Percentiles rank a stretch among this genome's conserved stretches.
phyloP scores from a whole-genome alignment of 2,329 filamentous ascomycete species.

The Tolypocladium ophioglossoides region DNA sequence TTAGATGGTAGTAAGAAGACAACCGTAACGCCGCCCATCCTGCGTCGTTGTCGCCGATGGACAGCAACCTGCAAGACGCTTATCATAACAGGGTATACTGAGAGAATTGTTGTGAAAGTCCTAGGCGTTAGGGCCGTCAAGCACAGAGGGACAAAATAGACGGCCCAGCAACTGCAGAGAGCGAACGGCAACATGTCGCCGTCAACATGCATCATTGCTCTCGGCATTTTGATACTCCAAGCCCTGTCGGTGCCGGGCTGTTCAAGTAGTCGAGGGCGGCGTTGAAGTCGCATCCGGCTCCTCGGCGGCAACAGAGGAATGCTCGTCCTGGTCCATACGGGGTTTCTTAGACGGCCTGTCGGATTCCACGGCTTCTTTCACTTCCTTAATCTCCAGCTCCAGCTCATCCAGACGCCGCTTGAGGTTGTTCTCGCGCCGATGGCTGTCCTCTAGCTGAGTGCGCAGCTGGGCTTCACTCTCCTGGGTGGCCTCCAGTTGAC shows the following conservation, averaged over 20 bases:
- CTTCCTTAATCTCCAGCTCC: slow-evolving; percentile 45
- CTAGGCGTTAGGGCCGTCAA: background rate
- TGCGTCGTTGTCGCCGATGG: background rate
- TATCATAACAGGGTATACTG: background rate
- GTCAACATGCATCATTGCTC: background rate
- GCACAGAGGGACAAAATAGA: no score
- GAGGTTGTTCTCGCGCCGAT: slow-evolving; percentile 68
- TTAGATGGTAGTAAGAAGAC: background rate
- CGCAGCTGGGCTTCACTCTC: slow-evolving; percentile 36
- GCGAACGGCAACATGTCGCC: background rate
- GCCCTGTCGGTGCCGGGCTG: background rate
- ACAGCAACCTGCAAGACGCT: background rate
- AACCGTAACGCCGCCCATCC: background rate
- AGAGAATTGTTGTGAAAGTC: background rate
- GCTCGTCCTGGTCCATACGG: slow-evolving; percentile 3
- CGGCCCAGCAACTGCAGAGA: background rate
- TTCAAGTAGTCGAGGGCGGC: background rate
- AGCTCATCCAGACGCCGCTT: slow-evolving; percentile 75
- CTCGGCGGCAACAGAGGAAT: background rate
- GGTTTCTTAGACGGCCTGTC: slow-evolving; percentile 8
- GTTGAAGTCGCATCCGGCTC: background rate
- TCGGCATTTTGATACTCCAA: background rate
- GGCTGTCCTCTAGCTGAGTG: slow-evolving; percentile 62
- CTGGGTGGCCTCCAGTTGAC: slow-evolving; percentile 39
- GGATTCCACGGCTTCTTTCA: slow-evolving; percentile 7